Base-by-base conservation (phyloP, 2,329 filamentous ascomycete genomes). In the Penicillium concentricum region DNA sequence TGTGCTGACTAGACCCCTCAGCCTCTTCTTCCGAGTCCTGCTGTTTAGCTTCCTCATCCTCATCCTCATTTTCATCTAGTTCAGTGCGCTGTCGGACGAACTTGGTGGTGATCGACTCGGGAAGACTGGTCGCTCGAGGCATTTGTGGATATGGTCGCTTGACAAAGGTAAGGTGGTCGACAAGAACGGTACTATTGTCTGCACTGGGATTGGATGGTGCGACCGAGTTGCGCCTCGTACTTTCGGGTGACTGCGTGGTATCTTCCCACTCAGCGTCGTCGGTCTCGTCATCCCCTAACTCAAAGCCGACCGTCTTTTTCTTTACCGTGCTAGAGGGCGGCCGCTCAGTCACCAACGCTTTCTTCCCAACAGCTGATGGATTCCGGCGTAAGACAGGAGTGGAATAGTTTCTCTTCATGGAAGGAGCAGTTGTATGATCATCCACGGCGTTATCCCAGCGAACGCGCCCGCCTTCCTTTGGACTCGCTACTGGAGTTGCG, bases 221-320 rank as follows among this genome's bases (percentile, higher is more conserved):
- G 43, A 76, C 68, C 9, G 78, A 80, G 60, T 77, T 77, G 52
- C 76, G 75, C 57, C 78, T 69, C 13, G 77, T 79, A 57, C 77
- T 77, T 60, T 78, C 76, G 32, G 78, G 76, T 18, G 78, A 80
- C 59, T 78, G 75, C 22, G 77, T 78, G 26, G 76, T 78, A 64
- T 80, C 77, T 59, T 79, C 77, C 77, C 78, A 79, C 60, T 79
- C 78, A 57, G 68, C 75, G 58, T 79, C 77, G 59, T 77, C 75
- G 52, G 72, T 74, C 37, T 75, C 74, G 16, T 76, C 74, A 54
- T 74, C 75, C 5, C 70, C 78, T 38, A 80, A 63, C 57, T 79
- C 74, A 60, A 79, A 79, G 16, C 78, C 76, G 51, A 78, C 76
- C n/a, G 74, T 71, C 61, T 78, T 79, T 68, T 77, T 77, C 63